Base-by-base conservation (phyloP, 2,329 filamentous ascomycete genomes). In the Salinomyces thailandicus region DNA sequence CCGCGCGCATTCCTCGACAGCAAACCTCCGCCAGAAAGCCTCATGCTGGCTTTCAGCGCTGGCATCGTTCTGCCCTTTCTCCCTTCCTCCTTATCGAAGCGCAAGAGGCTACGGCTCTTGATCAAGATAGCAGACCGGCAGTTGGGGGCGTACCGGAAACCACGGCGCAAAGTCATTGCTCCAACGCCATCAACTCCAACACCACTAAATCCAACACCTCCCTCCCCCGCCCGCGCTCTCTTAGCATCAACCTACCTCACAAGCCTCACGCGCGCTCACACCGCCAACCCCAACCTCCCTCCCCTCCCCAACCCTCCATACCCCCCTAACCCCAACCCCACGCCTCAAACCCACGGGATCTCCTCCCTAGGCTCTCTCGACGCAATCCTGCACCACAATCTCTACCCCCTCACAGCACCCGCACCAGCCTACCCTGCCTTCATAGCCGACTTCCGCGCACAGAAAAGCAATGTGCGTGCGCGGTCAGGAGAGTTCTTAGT, bases 21-120 rank as follows among this genome's bases (percentile, higher is more conserved):
- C 35, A 50, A 53, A 2, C 51, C 52, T n/a, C 50, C 56, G 1
- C 52, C 63, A 1, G 61, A 68, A 19, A 62, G 57, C 18, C 62
- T 64, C 38, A 68, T 68, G 64, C 52, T 69, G 3, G 60, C 63
- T 5, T 69, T 69, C 49, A 59, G 55, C 45, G 64, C 67, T 31
- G 65, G 65, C 5, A 61, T 69, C 31, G 47, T 62, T 1, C 55
- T 69, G 41, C 64, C 65, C 0, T 66, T 63, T 42, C 43, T 68
- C 0, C 55, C 55, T 2, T 54, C 55, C 0, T 27, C 41, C 3
- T 47, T 67, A 0, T 48, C 54, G 0, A 40, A 66, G 0, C 57
- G 61, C 22, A 48, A 51, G 4, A 53, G 66, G 1, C 57, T 69
- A 39, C 50, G 43, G 18, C 46, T 68, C 0, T 49, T 64, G 2